A percentile compares a stretch with the other conserved stretches of the same genome.
Evolutionary conservation across 1,284 basidiomycete genomes (phyloP).

Genomic region (Cutaneotrichosporon dermatis): DNA sequence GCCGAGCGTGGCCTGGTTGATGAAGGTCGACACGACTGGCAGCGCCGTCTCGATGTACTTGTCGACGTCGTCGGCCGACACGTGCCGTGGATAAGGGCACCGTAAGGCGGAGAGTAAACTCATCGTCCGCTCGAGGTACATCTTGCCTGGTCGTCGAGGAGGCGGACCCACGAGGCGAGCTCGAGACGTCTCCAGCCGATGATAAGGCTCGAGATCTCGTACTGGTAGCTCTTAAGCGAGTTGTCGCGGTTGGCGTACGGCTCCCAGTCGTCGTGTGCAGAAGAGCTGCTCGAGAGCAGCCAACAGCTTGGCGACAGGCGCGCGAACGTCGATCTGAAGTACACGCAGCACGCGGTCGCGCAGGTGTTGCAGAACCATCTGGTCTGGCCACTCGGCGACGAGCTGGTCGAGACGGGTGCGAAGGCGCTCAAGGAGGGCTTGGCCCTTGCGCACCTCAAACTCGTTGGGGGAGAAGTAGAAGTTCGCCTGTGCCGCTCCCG

Average conservation of each 20-base stretch:
- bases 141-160: slow-evolving; percentile 68
- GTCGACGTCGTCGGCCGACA: slow-evolving; percentile 51
- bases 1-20: slow-evolving; percentile 73
- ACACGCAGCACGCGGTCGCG: slow-evolving; percentile 68
- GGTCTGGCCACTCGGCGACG: slow-evolving; percentile 87
- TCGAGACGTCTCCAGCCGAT: slow-evolving; percentile 89
- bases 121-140: slow-evolving; percentile 63
- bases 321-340: slow-evolving; percentile 61
- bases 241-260: slow-evolving; percentile 85
- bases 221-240: slow-evolving; percentile 65
- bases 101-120: slow-evolving; percentile 95
- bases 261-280: slow-evolving; percentile 96
- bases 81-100: slow-evolving; percentile 66
- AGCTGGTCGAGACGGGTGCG: slow-evolving; percentile 58
- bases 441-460: slow-evolving; percentile 62
- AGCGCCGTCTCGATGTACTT: slow-evolving; percentile 61
- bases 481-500: slow-evolving; percentile 53
- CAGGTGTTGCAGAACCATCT: slow-evolving; percentile 89
- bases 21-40: slow-evolving; percentile 75
- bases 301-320: slow-evolving; percentile 78
- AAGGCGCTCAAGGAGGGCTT: slow-evolving; percentile 56
- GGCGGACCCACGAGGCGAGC: slow-evolving; percentile 75
- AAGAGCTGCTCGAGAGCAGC: slow-evolving; percentile 82
- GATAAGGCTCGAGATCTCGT: slow-evolving; percentile 66
- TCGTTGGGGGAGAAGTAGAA: slow-evolving; percentile 78